A percentile compares a stretch with the other conserved stretches of the same genome.
phyloP scores from a whole-genome alignment of 768 basidiomycete genomes.

The Favolaschia claudopus region DNA sequence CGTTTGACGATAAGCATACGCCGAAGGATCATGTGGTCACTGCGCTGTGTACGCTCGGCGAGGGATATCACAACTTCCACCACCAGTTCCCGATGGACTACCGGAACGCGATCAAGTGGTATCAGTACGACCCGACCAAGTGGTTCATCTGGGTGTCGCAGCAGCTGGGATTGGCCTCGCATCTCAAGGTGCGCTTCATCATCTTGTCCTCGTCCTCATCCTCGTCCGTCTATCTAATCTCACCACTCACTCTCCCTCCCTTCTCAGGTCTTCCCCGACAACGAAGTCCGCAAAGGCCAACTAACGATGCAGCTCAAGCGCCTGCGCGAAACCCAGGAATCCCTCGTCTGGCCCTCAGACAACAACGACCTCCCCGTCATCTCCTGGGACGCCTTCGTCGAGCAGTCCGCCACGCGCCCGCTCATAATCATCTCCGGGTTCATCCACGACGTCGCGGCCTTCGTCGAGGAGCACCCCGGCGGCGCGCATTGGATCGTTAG shows the following conservation, averaged over 20 bases:
- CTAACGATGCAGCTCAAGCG: slow-evolving; percentile 94
- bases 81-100: slow-evolving; percentile 98
- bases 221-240: neutral
- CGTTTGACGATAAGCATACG: slow-evolving; percentile 95
- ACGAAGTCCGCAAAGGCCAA: slow-evolving; percentile 83
- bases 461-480: slow-evolving; percentile 92
- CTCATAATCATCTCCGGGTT: slow-evolving; percentile 89
- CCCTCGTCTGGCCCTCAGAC: slow-evolving; percentile 80
- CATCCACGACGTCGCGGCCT: slow-evolving; percentile 88
- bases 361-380: slow-evolving; percentile 80
- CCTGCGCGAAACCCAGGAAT: slow-evolving; percentile 77
- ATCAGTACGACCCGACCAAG: slow-evolving; percentile 92
- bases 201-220: neutral
- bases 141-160: slow-evolving; percentile 83
- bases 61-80: slow-evolving; percentile 99
- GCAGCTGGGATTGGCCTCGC: slow-evolving; percentile 69
- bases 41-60: slow-evolving; percentile 90
- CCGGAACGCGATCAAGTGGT: slow-evolving; percentile 94
- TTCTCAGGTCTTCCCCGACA: slow-evolving; percentile 61
- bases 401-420: slow-evolving; percentile 80
- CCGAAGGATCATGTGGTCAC: slow-evolving; percentile 90
- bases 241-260: too few species aligned
- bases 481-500: slow-evolving; percentile 85
- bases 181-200: slow-evolving; percentile 62
- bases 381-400: slow-evolving; percentile 80